These are phyloP conservation scores for Crotalaria pallida DNA, from an alignment of 306 rosid genomes.

Conservation along the genomic window DNA sequence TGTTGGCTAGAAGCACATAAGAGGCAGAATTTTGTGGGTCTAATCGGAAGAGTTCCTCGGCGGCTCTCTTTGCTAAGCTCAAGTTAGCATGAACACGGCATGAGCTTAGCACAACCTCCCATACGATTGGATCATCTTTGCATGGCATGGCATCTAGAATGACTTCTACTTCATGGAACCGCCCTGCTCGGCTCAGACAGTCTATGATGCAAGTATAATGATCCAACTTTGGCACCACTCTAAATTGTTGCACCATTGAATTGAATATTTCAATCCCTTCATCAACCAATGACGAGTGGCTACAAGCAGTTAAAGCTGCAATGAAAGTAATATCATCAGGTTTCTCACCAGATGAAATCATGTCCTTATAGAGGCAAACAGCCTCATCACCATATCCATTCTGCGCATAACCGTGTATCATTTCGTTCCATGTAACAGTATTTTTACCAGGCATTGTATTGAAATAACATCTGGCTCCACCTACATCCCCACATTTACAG, in stretches of 20 bases:
- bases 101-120: conserved; percentile 83
- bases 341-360: conserved; percentile 49
- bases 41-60: conserved; percentile 55
- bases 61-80: conserved; percentile 61
- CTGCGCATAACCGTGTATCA: conserved; percentile 84
- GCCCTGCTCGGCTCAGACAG: conserved; percentile 65
- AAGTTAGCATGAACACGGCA: conserved; percentile 63
- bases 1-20: conserved; percentile 74
- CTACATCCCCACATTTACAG: conserved; percentile 64
- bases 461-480: conserved; percentile 43
- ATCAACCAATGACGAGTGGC: conserved; percentile 76
- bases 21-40: conserved; percentile 53
- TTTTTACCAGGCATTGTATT: conserved; percentile 48
- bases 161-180: conserved; percentile 58
- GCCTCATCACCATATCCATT: conserved; percentile 65
- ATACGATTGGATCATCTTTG: conserved; percentile 68
- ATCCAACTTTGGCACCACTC: conserved; percentile 46
- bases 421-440: conserved; percentile 69
- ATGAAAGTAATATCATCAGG: conserved; percentile 63
- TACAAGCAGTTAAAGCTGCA: conserved; percentile 69
- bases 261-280: conserved; percentile 60
- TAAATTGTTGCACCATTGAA: conserved; percentile 49
- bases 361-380: conserved; percentile 50
- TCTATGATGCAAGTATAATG: conserved; percentile 75
- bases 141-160: conserved; percentile 56